A percentile compares a stretch with the other conserved stretches of the same genome.
These are phyloP conservation scores for Leccinum fallax DNA, from an alignment of 1,284 basidiomycete species.

Conservation along the genomic window DNA sequence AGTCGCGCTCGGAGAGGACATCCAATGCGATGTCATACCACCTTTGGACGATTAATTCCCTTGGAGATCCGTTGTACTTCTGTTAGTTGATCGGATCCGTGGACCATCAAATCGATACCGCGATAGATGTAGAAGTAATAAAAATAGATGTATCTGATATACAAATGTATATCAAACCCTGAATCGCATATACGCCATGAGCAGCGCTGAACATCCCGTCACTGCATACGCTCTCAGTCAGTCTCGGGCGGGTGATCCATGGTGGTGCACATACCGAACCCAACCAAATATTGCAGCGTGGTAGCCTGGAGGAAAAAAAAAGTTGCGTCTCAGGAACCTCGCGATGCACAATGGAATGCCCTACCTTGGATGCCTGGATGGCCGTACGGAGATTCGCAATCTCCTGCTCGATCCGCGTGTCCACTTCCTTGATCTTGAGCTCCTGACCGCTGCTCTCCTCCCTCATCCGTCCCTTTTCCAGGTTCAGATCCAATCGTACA, in stretches of 20 bases:
- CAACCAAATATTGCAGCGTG: slow-evolving; percentile 81
- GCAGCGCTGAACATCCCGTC: slow-evolving; percentile 83
- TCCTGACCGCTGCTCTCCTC: slow-evolving; percentile 94
- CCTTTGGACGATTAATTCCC: slow-evolving; percentile 53
- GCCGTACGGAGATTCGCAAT: slow-evolving; percentile 89
- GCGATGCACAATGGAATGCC: slow-evolving; percentile 11
- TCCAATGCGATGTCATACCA: slow-evolving; percentile 59
- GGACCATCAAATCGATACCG: slow-evolving; percentile 9
- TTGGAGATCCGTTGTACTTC: background rate
- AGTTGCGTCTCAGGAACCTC: slow-evolving; percentile 6
- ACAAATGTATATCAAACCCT: slow-evolving; percentile 34
- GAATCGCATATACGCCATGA: slow-evolving; percentile 86
- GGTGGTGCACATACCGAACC: slow-evolving; percentile 61
- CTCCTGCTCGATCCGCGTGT: slow-evolving; percentile 96
- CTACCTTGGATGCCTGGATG: slow-evolving; percentile 90
- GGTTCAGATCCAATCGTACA: slow-evolving; percentile 92
- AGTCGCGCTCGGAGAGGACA: slow-evolving; percentile 68
- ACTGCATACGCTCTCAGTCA: slow-evolving; percentile 46
- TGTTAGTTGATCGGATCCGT: slow-evolving; percentile 2
- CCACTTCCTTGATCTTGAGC: slow-evolving; percentile 97
- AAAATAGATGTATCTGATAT: background rate
- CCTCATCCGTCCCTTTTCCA: slow-evolving; percentile 95
- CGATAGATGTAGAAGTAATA: slow-evolving; percentile 10
- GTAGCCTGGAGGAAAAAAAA: slow-evolving; percentile 55
- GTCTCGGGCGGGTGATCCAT: slow-evolving; percentile 3